Base-by-base conservation (phyloP, 495 filamentous ascomycete genomes). In the Aspergillus carlsbadensis region DNA sequence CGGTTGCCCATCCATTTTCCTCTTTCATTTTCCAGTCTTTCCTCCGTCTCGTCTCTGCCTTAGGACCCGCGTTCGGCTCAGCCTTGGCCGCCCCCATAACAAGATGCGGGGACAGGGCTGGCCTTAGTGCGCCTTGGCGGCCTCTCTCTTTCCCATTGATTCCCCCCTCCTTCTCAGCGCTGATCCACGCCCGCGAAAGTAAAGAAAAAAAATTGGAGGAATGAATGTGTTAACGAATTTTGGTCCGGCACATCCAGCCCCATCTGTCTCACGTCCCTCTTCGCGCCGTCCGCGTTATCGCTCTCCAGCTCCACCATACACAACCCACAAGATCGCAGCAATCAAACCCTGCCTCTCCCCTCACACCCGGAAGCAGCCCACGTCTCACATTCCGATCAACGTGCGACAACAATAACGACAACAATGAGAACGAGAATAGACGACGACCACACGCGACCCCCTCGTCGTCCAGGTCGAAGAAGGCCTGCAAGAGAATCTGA, bases 71-170 rank as follows among this genome's bases (percentile, higher is more conserved):
- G 47, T 50, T 40, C n/a, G 18, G 55, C 43, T 47, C 35, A 44
- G 34, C 61, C 63, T 71, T 70, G 71, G 63, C 41, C 6, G 15
- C 2, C 33, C 31, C 40, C 50, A 42, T 39, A 39, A 41, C 34
- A 26, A 58, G 57, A 59, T 69, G 68, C 65, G 69, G 69, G 63
- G 68, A 67, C 69, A 60, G 42, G 57, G 61, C 61, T 60, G 41
- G 45, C 21, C 15, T 41, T 60, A 64, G 54, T 40, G 22, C 20
- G 7, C 7, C 62, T 65, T 61, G 62, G 62, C 62, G 34, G 14
- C 11, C 33, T 43, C 20, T 21, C 18, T 11, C 45, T 33, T 33
- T 10, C 11, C 10, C 7, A 35, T 48, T 20, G 36, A 41, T 31
- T 21, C 49, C 37, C 37, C 41, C 48, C 52, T 24, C 20, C 39